Evolutionary conservation across 164 flowering plant genomes (phyloP).

Genomic region (grape (Vitis vinifera)): DNA sequence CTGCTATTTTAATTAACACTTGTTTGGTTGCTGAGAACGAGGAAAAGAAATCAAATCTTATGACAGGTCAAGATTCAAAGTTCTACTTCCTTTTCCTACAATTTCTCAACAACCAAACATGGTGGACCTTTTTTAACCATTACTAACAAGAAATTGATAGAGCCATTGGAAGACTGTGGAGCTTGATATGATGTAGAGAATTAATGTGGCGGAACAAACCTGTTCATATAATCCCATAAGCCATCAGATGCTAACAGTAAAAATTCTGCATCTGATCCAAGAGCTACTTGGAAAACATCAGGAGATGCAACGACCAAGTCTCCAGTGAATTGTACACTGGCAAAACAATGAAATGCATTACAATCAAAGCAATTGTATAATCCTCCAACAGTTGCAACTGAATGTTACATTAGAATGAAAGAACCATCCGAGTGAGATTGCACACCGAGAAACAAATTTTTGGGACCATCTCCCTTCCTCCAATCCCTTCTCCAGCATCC

Average conservation of each 20-base stretch:
- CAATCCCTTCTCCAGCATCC: conserved; percentile 90
- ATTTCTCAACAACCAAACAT: no score
- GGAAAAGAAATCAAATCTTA: no score
- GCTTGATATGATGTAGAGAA: no score
- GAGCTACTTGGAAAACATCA: conserved; percentile 60
- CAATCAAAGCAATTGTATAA: conserved; percentile 6
- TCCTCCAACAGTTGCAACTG: background rate
- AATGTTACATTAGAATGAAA: background rate
- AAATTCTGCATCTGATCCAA: conserved; percentile 82
- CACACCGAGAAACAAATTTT: conserved; percentile 83
- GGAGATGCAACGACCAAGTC: conserved; percentile 83
- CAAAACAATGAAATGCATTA: conserved; percentile 6
- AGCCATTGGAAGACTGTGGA: no score
- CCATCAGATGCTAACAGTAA: conserved; percentile 92
- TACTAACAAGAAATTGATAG: no score
- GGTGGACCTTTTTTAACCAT: no score
- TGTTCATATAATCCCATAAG: conserved; percentile 93
- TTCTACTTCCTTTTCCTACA: no score
- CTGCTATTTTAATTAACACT: no score
- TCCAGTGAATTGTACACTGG: conserved; percentile 64
- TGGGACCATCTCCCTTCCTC: conserved; percentile 82
- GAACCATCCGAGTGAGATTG: background rate
- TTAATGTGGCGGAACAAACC: conserved; percentile 37
- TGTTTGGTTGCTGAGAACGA: no score
- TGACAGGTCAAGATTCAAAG: no score